Evolutionary conservation across 495 filamentous ascomycete genomes (phyloP), one percentile per base, ranked within the genome.

Genomic region (Neurospora sp.): DNA sequence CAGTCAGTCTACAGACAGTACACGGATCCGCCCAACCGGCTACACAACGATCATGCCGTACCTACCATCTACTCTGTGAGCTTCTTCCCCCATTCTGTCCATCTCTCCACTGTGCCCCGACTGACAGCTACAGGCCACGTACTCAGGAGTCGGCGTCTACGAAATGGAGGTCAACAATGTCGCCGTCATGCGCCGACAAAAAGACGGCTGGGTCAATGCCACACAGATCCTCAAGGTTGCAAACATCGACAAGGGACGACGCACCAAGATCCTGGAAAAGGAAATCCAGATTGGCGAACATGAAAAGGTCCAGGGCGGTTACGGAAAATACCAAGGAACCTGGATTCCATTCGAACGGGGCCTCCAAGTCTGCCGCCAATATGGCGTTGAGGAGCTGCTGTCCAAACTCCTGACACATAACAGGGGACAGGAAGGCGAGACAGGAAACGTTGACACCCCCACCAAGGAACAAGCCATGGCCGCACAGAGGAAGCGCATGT

Each of bases 391-490:
- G 77, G 94, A 97, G 77, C 72, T 96, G 20, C 83, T 99, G 62
- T 86, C 90, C 54, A 94, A 93, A 39, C 87, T 99, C 27, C 85
- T 99, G 39, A 94, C 93, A 69, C 96, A 97, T 80, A 93, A 97
- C 81, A 92, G 94, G 85, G 90, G 87, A 72, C 88, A 90, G 72
- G 93, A 95, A 72, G 93, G 93, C 3, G 87, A 88, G n/a, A 84
- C 85, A 4, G 82, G 85, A 74, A 80, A 91, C 69, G 86, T 94
- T 70, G 90, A 97, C 72, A 99, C 96, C 5, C 96, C 96, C 0
- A 99, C 96, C n/a, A 99, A 99, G 81, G 96, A 99, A 82, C 96
- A 99, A 82, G 96, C 96, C 71, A 97, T 98, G 96, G 96, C 96
- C 38, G 96, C 96, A 16, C 94, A 97, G 80, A 86, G 96, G 73